Evolutionary conservation across 2,329 filamentous ascomycete species (phyloP), one percentile per base, ranked within the genome.

Genomic region (Aurifilum marmelostoma): DNA sequence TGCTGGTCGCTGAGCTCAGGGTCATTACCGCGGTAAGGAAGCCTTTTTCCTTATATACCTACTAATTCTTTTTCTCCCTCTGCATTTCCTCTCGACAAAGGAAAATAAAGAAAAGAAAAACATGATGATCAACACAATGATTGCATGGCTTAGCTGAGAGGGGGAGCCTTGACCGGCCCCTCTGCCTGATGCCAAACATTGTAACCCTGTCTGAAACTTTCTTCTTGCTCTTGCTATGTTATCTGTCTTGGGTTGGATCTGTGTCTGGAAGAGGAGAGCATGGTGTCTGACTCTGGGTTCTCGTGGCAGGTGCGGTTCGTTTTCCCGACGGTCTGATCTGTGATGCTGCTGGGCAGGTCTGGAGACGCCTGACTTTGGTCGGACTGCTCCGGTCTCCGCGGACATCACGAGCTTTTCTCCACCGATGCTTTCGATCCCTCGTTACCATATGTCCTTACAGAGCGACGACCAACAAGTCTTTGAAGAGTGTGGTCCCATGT

Each of bases 61-160:
- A 18, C 24, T 4, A n/a, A 47, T 8, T 8, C 21, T 47, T n/a
- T 8, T 21, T n/a, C 9, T 47, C 11, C 3, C 52, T 6, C 9
- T 52, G 14, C n/a, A 54, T 29, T 32, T 56, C 5, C 6, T 8
- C 52, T 56, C 6, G 24, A 56, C 52, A 14, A 27, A 8, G 8
- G 37, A 11, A 5, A 4, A 24, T 18, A 37, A 8, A 34, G 37
- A 11, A 5, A 4, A 24, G 18, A 37, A 18, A 37, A 27, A 29
- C 14, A 37, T 63, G 61, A 67, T 71, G 71, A 71, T 62, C 61
- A 63, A 67, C 66, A 50, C 63, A 65, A 58, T 56, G 29, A 69
- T 71, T 71, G 65, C 69, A 72, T 72, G 71, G 71, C 71, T 72
- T 72, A 72, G 52, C 71, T 71, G 71, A 72, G 7, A 21, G 43